A percentile compares a stretch with the other conserved stretches of the same genome.
Evolutionary conservation across 2,329 filamentous ascomycete species (phyloP).

Genomic region (Beauveria scarabaeidicola): DNA sequence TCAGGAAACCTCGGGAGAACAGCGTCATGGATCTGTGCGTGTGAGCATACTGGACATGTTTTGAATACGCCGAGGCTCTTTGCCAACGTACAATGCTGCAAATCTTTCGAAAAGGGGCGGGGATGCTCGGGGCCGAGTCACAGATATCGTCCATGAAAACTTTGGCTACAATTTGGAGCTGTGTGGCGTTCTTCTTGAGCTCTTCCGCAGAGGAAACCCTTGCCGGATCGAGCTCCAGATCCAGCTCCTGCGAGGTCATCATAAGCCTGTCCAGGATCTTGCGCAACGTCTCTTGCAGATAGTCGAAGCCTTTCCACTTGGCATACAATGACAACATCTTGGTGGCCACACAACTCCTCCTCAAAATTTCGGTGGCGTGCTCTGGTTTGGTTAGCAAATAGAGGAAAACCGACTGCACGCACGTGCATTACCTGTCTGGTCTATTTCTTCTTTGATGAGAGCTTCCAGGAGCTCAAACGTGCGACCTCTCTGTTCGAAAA

Average conservation of each 20-base stretch:
- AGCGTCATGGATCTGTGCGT: conserved; percentile 47
- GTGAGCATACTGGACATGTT: conserved; percentile 11
- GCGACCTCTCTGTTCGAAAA: conserved; percentile 59
- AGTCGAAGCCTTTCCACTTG: conserved; percentile 60
- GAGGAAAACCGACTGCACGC: too few species aligned
- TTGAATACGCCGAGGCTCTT: not conserved
- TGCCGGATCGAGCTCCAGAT: conserved; percentile 59
- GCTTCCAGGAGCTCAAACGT: conserved; percentile 57
- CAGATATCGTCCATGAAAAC: conserved; percentile 66
- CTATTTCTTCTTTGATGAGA: conserved; percentile 59
- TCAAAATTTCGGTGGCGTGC: conserved; percentile 58
- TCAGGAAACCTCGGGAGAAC: conserved; percentile 57
- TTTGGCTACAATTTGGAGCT: conserved; percentile 58
- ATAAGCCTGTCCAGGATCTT: conserved; percentile 60
- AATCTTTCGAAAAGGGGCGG: conserved; percentile 56
- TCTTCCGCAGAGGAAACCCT: conserved; percentile 53
- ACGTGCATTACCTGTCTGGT: conserved; percentile 45
- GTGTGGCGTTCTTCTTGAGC: conserved; percentile 56
- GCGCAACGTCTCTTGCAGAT: conserved; percentile 55
- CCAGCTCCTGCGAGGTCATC: conserved; percentile 57
- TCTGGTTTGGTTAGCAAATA: conserved; percentile 30
- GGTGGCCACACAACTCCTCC: conserved; percentile 62
- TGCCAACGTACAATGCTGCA: conserved; percentile 50
- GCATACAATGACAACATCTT: conserved; percentile 65
- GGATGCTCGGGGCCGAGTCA: conserved; percentile 52